Conservation (phyloP, 2,329 filamentous ascomycete genomes). For the Ophiostoma pallidulum region DNA sequence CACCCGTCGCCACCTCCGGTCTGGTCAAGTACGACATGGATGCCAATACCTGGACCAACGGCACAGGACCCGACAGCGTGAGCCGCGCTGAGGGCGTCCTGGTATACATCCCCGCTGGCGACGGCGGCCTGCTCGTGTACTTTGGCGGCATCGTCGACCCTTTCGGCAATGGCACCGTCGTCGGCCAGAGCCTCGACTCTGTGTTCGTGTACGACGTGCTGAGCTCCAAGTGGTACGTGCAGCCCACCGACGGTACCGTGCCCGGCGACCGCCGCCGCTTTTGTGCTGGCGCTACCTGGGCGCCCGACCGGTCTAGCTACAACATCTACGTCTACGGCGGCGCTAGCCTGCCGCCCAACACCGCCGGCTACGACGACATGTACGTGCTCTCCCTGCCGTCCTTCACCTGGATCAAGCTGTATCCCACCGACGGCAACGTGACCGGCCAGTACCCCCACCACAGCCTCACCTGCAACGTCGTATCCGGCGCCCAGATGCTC, state of each 20-base stretch:
- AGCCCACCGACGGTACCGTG: conserved; percentile 43
- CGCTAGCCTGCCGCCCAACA: conserved; percentile 35
- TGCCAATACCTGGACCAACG: conserved; percentile 40
- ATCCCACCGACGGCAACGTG: conserved; percentile 30
- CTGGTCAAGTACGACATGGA: conserved; percentile 50
- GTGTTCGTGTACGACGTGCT: conserved; percentile 53
- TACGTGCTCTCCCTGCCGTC: conserved; percentile 54
- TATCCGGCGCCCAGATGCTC: conserved; percentile 49
- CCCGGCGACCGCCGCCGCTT: conserved; percentile 47
- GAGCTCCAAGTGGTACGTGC: conserved; percentile 50
- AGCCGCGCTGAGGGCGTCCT: conserved; percentile 51
- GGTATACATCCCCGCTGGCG: conserved; percentile 50
- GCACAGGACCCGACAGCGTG: conserved; percentile 41
- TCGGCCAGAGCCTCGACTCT: conserved; percentile 35
- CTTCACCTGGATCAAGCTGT: conserved; percentile 54
- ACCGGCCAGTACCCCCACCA: conserved; percentile 39
- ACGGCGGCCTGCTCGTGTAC: conserved; percentile 50
- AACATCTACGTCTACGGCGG: conserved; percentile 59
- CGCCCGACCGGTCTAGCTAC: conserved; percentile 50
- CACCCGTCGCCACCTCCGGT: conserved; percentile 38
- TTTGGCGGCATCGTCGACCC: conserved; percentile 49
- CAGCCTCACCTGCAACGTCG: conserved; percentile 48
- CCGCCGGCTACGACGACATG: conserved; percentile 49
- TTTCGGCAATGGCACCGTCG: conserved; percentile 36
- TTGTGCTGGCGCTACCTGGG: conserved; percentile 52